phyloP scores from a whole-genome alignment of 176 grass and related monocot species.

The Aegilops tauschii region DNA sequence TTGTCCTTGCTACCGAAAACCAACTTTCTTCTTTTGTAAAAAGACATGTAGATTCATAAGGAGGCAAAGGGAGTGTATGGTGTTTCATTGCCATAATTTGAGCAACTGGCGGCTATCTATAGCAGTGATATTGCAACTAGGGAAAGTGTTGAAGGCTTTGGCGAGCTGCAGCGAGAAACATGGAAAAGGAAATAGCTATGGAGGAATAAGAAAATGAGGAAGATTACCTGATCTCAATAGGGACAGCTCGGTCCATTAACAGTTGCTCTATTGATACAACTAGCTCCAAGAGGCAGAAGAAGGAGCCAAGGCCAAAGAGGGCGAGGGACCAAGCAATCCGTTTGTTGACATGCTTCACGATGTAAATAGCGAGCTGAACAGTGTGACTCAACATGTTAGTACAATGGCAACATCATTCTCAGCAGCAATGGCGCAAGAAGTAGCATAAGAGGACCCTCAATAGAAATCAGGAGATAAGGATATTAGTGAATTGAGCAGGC shows the following conservation, averaged over 20 bases:
- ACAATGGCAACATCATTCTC: neutral
- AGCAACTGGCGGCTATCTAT: neutral
- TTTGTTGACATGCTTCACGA: neutral
- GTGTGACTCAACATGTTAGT: neutral
- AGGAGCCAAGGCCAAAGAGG: neutral
- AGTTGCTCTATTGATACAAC: neutral
- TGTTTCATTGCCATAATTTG: neutral
- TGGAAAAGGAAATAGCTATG: neutral
- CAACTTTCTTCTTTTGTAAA: no score
- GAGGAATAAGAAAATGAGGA: neutral
- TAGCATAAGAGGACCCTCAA: neutral
- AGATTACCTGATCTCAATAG: neutral
- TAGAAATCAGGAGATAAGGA: neutral
- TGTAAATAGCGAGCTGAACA: neutral
- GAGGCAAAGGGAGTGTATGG: slow-evolving; percentile 9
- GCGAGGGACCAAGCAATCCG: neutral
- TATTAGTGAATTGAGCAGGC: neutral
- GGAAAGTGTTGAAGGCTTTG: neutral
- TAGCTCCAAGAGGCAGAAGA: neutral
- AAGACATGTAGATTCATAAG: neutral
- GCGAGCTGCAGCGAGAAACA: neutral
- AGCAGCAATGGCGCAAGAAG: neutral
- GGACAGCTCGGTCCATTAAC: neutral
- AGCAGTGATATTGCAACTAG: neutral
- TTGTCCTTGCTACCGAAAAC: no score